These are phyloP conservation scores for Harringtonia aguacate DNA, from an alignment of 2,329 filamentous ascomycete species.

Conservation along the genomic window DNA sequence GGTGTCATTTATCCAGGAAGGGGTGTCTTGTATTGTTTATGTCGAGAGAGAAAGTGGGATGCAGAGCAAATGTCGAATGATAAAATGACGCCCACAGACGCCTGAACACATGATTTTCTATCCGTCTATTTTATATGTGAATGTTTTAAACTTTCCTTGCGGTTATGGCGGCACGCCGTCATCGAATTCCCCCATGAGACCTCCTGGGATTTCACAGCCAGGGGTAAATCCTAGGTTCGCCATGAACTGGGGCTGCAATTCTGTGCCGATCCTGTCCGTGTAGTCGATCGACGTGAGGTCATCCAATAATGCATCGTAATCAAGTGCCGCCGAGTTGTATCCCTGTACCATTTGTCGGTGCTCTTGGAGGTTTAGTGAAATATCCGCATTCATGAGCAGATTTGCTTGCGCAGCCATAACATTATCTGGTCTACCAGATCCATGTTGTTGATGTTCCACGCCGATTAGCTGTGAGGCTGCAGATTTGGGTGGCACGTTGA, in stretches of 20 bases:
- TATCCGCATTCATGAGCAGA: too few species aligned
- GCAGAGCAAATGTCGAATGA: too few species aligned
- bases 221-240: slow-evolving; percentile 55
- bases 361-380: not conserved
- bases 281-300: slow-evolving; percentile 41
- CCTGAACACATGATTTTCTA: not conserved
- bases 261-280: slow-evolving; percentile 37
- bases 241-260: slow-evolving; percentile 48
- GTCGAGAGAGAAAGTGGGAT: too few species aligned
- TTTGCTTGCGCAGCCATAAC: too few species aligned
- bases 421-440: too few species aligned
- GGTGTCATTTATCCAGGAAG: too few species aligned
- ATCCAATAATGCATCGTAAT: slow-evolving; percentile 42
- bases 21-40: too few species aligned
- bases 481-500: too few species aligned
- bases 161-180: not conserved
- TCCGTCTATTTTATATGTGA: not conserved
- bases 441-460: too few species aligned
- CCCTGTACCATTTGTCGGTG: not conserved
- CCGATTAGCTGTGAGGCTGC: too few species aligned
- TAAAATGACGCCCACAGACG: too few species aligned
- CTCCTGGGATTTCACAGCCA: slow-evolving; percentile 23
- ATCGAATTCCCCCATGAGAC: slow-evolving; percentile 24
- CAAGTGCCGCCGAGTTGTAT: slow-evolving; percentile 18
- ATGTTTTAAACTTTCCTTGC: not conserved